Evolutionary conservation across 164 flowering plant genomes (phyloP).

Genomic region (Kalanchoe fedtschenkoi): DNA sequence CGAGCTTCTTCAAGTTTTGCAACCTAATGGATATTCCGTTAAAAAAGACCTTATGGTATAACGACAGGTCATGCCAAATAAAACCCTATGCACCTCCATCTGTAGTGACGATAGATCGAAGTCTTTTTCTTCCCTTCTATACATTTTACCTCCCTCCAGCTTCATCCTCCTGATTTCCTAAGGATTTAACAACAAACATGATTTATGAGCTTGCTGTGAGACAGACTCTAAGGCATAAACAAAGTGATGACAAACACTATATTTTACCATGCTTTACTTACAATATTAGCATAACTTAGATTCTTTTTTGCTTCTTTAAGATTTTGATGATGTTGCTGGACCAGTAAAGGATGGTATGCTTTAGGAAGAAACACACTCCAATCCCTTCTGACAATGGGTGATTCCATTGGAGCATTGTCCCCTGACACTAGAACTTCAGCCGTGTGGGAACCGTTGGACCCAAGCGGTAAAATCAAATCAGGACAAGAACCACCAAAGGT

Average conservation of each 20-base stretch:
- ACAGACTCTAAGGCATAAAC: background rate
- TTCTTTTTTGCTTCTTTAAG: conserved; percentile 48
- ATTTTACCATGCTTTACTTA: conserved; percentile 26
- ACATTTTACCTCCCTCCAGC: conserved; percentile 25
- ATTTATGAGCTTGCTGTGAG: background rate
- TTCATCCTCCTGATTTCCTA: conserved; percentile 62
- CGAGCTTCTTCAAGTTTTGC: conserved; percentile 37
- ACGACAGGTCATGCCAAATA: background rate
- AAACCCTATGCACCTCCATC: conserved; percentile 27
- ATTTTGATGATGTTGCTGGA: conserved; percentile 51
- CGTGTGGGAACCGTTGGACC: conserved; percentile 14
- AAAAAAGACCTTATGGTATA: background rate
- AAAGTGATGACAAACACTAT: background rate
- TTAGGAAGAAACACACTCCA: conserved; percentile 70
- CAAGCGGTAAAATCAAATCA: conserved; percentile 32
- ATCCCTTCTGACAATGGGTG: conserved; percentile 24
- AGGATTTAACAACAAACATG: background rate
- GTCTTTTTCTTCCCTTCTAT: conserved; percentile 24
- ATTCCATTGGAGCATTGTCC: conserved; percentile 10
- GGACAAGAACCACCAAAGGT: conserved; percentile 72
- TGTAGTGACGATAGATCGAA: conserved; percentile 28
- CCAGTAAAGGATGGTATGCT: conserved; percentile 77
- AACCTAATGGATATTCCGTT: conserved; percentile 29
- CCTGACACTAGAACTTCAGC: conserved; percentile 14
- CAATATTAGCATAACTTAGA: conserved; percentile 44